Conservation (phyloP, 257 asterid species). For the Salvia hispanica region DNA sequence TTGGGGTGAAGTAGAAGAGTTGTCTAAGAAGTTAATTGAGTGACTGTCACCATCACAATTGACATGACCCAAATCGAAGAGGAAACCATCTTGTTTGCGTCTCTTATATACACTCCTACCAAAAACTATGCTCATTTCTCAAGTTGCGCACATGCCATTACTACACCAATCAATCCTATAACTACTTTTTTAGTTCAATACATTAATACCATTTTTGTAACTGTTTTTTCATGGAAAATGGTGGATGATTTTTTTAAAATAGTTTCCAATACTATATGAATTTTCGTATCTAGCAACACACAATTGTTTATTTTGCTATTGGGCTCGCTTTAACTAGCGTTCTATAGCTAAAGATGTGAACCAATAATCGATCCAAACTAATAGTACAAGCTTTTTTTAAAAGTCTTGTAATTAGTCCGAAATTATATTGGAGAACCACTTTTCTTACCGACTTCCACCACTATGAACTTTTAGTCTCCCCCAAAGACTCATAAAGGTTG, state of each 20-base stretch:
- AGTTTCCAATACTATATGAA: too few species aligned
- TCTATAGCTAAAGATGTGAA: background rate
- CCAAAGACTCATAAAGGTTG: too few species aligned
- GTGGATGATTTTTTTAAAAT: too few species aligned
- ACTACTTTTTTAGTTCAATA: background rate
- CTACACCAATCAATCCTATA: background rate
- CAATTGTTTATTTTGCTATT: too few species aligned
- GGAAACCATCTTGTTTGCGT: background rate
- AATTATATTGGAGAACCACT: conserved; percentile 10
- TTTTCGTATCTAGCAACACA: too few species aligned
- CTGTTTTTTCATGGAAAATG: background rate
- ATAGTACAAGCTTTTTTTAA: background rate
- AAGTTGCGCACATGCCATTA: conserved; percentile 16
- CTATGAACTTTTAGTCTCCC: background rate
- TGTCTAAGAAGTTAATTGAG: background rate
- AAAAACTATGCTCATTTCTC: conserved; percentile 3
- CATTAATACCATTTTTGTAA: background rate
- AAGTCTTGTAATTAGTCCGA: background rate
- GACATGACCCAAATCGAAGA: background rate
- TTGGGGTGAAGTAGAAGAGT: background rate
- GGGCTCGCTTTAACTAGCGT: too few species aligned
- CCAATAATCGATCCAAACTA: conserved; percentile 16
- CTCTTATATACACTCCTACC: background rate
- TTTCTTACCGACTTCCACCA: background rate
- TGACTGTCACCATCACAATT: background rate